These are phyloP conservation scores for Calonectria leucothoes DNA, from an alignment of 2,329 filamentous ascomycete genomes.

Conservation along the genomic window DNA sequence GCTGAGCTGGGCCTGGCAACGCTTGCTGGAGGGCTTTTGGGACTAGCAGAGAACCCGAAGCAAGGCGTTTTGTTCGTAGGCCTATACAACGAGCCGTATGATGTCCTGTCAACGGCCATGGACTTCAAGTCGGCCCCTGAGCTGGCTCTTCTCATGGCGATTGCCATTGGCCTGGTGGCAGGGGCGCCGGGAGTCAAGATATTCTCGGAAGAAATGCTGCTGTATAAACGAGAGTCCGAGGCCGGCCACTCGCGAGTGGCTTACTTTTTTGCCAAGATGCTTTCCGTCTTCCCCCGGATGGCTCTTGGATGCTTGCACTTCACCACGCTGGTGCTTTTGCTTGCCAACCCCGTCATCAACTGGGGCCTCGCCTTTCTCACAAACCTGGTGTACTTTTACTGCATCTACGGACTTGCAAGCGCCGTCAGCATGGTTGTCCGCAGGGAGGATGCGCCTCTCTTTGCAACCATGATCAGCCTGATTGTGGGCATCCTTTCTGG, in stretches of 20 bases:
- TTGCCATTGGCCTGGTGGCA: slow-evolving; percentile 67
- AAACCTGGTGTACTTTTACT: slow-evolving; percentile 68
- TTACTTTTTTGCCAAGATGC: slow-evolving; percentile 67
- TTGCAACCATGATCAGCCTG: slow-evolving; percentile 65
- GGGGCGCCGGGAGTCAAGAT: slow-evolving; percentile 64
- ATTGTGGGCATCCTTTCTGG: slow-evolving; percentile 67
- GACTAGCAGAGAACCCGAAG: slow-evolving; percentile 61
- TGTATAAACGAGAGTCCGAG: slow-evolving; percentile 66
- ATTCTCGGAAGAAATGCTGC: slow-evolving; percentile 56
- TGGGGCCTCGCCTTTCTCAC: slow-evolving; percentile 60
- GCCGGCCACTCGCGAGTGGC: slow-evolving; percentile 66
- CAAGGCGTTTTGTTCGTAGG: slow-evolving; percentile 66
- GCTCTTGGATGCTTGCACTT: slow-evolving; percentile 65
- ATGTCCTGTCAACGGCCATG: slow-evolving; percentile 61
- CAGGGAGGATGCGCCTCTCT: slow-evolving; percentile 66
- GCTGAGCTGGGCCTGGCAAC: slow-evolving; percentile 66
- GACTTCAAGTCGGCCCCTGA: slow-evolving; percentile 64
- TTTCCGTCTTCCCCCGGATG: slow-evolving; percentile 64
- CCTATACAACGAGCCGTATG: slow-evolving; percentile 62
- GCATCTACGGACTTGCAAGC: slow-evolving; percentile 67
- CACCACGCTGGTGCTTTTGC: slow-evolving; percentile 60
- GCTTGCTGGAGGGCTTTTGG: slow-evolving; percentile 65
- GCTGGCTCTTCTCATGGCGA: slow-evolving; percentile 62
- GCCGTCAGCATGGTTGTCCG: slow-evolving; percentile 64
- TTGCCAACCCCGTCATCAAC: slow-evolving; percentile 61